These are phyloP conservation scores for Coemansia sp. DNA, from an alignment of 192 early-diverging fungal genomes.

Conservation along the genomic window DNA sequence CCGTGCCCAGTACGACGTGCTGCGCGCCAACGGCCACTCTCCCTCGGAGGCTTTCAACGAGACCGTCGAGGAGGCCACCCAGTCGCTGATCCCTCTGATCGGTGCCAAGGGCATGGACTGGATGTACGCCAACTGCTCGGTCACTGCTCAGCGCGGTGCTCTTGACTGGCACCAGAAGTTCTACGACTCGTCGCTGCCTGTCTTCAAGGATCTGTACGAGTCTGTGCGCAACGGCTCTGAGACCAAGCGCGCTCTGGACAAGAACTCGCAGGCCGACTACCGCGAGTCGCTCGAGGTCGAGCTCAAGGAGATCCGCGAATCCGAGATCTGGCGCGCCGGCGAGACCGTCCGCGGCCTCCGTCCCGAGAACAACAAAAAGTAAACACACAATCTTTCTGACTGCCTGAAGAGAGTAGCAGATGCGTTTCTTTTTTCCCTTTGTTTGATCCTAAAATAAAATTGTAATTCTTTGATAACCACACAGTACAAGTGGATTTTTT, in stretches of 20 bases:
- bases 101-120: slow-evolving; percentile 96
- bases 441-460: too few relatives aligned
- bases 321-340: slow-evolving; percentile 93
- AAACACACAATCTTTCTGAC: slow-evolving; percentile 7
- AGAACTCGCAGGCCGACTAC: slow-evolving; percentile 91
- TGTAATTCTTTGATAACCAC: too few relatives aligned
- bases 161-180: slow-evolving; percentile 96
- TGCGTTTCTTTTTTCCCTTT: slow-evolving; percentile 1
- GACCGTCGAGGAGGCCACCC: slow-evolving; percentile 98
- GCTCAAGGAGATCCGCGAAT: slow-evolving; percentile 82
- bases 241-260: slow-evolving; percentile 78
- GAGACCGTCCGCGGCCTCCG: slow-evolving; percentile 83
- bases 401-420: too few relatives aligned
- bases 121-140: slow-evolving; percentile 98
- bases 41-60: slow-evolving; percentile 99
- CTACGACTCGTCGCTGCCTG: slow-evolving; percentile 88
- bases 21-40: slow-evolving; percentile 88
- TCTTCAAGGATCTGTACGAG: slow-evolving; percentile 89
- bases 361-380: slow-evolving; percentile 81
- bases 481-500: too few relatives aligned
- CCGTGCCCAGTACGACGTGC: slow-evolving; percentile 94
- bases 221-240: slow-evolving; percentile 85
- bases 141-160: slow-evolving; percentile 93
- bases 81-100: slow-evolving; percentile 95
- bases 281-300: slow-evolving; percentile 89